A percentile compares a stretch with the other conserved stretches of the same genome.
Evolutionary conservation across 176 grass and related monocot species (phyloP).

Genomic region (Eleusine indica): DNA sequence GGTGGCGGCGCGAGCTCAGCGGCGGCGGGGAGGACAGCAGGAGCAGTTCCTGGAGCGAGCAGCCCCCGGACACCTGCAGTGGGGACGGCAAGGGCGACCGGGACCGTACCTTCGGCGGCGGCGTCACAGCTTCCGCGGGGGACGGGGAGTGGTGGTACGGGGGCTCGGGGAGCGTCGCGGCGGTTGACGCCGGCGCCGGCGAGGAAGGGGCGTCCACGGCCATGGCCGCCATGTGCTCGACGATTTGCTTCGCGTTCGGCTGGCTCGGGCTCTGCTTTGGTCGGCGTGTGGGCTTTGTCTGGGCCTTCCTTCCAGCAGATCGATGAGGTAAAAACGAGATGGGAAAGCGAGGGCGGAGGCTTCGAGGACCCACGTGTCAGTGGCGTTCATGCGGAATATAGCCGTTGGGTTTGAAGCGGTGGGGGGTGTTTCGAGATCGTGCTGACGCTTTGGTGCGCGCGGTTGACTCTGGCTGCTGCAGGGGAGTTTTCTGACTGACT

Average conservation of each 20-base stretch:
- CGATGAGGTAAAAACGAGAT: not conserved
- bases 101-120: constrained; percentile 44
- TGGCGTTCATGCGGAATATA: not conserved
- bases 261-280: not conserved
- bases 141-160: constrained; percentile 48
- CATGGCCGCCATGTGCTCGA: constrained; percentile 40
- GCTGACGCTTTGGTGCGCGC: not conserved
- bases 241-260: not conserved
- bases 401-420: constrained; percentile 15
- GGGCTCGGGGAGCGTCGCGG: constrained; percentile 13
- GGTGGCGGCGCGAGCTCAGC: constrained; percentile 37
- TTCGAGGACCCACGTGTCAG: constrained; percentile 11
- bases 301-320: not conserved
- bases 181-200: constrained; percentile 5
- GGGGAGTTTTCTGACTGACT: not conserved
- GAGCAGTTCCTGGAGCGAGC: constrained; percentile 68
- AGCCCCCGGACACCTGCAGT: constrained; percentile 48
- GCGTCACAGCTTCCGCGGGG: constrained; percentile 16
- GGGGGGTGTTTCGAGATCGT: not conserved
- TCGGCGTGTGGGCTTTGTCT: not conserved
- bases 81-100: constrained; percentile 43
- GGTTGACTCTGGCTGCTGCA: not conserved
- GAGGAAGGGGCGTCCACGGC: not conserved
- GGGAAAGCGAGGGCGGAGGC: not conserved
- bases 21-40: constrained; percentile 54